These are phyloP conservation scores for Cucurbita ficifolia DNA, from an alignment of 306 rosid species.

Conservation along the genomic window DNA sequence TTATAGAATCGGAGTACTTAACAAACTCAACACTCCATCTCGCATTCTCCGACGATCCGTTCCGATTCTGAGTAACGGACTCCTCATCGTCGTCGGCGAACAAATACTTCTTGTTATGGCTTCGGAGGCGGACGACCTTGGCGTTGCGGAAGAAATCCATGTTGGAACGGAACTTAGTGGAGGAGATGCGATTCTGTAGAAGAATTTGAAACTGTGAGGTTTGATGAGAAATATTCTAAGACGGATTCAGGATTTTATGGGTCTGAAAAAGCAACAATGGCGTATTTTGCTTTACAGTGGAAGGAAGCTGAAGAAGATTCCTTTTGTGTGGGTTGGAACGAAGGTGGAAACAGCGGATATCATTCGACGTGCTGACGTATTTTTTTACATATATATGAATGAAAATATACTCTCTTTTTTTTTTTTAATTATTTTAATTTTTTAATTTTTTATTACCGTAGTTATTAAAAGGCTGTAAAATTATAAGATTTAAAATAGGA, in stretches of 20 bases:
- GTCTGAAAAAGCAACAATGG: no score
- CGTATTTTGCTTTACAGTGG: no score
- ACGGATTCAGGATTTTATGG: background rate
- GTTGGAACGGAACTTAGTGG: slow-evolving; percentile 19
- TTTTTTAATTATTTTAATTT: no score
- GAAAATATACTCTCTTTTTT: no score
- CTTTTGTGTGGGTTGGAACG: no score
- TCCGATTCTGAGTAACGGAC: slow-evolving; percentile 29
- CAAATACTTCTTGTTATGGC: slow-evolving; percentile 40
- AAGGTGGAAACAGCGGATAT: no score
- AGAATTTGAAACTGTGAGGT: background rate
- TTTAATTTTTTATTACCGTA: no score
- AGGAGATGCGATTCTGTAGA: slow-evolving; percentile 14
- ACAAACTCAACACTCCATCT: slow-evolving; percentile 39
- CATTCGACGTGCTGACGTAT: no score
- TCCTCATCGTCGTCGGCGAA: slow-evolving; percentile 50
- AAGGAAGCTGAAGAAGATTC: no score
- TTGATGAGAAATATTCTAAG: background rate
- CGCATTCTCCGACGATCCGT: slow-evolving; percentile 38
- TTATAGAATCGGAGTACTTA: background rate
- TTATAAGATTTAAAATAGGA: no score
- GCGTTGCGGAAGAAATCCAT: slow-evolving; percentile 44
- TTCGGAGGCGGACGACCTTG: slow-evolving; percentile 37
- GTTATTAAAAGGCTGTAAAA: no score
- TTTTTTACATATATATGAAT: no score